phyloP scores from a whole-genome alignment of 2,329 filamentous ascomycete species.

The Diaporthe sp. region DNA sequence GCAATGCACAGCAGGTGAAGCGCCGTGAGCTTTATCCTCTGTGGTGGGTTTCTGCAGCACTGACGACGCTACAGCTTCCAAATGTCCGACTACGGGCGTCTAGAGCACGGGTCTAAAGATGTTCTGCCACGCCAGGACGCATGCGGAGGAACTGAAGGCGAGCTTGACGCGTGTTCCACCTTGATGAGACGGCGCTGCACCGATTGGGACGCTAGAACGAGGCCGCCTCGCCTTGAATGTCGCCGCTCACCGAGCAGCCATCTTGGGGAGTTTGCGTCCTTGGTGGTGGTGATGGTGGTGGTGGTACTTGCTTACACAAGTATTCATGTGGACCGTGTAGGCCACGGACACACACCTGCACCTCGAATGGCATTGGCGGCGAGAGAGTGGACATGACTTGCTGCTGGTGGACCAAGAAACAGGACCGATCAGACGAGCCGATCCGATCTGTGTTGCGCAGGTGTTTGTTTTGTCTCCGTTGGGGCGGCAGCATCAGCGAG shows the following conservation, averaged over 20 bases:
- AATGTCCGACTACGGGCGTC: neutral
- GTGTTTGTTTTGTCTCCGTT: neutral
- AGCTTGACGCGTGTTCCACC: neutral
- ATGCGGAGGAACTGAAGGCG: slow-evolving; percentile 6
- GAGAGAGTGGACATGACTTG: neutral
- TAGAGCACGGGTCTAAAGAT: slow-evolving; percentile 2
- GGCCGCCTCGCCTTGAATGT: neutral
- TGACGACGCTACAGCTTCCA: neutral
- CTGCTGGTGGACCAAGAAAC: neutral
- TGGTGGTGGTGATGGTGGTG: neutral
- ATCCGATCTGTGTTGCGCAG: slow-evolving; percentile 20
- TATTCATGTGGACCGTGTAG: neutral
- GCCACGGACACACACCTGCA: neutral
- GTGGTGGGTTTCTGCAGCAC: slow-evolving; percentile 9
- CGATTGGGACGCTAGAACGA: slow-evolving; percentile 25
- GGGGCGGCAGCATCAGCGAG: neutral
- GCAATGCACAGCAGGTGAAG: neutral
- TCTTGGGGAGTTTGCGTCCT: neutral
- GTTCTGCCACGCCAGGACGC: slow-evolving; percentile 2
- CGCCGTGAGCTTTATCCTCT: slow-evolving; percentile 15
- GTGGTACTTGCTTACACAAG: neutral
- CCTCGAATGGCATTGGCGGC: neutral
- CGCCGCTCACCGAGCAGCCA: slow-evolving; percentile 3
- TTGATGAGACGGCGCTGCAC: slow-evolving; percentile 16
- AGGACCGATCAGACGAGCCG: neutral